phyloP scores from a whole-genome alignment of 176 grass and related monocot species.

The Bothriochloa decipiens region DNA sequence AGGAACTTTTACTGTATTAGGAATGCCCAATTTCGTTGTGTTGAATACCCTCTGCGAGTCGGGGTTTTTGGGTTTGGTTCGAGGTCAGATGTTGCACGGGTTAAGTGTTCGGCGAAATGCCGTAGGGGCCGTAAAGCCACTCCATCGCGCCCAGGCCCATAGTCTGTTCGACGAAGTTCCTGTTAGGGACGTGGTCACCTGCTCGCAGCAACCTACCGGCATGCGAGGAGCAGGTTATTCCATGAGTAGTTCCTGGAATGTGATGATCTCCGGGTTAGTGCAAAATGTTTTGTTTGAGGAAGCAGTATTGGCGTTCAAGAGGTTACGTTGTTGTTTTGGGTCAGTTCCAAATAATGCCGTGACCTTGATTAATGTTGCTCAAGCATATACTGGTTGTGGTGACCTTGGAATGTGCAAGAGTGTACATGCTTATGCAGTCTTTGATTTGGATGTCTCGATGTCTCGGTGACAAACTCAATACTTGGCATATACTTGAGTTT shows the following conservation, averaged over 20 bases:
- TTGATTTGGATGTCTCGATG: slow-evolving; percentile 63
- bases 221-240: slow-evolving; percentile 40
- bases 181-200: slow-evolving; percentile 51
- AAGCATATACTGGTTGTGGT: slow-evolving; percentile 53
- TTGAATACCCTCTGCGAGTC: slow-evolving; percentile 30
- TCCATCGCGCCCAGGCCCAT: background rate
- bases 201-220: slow-evolving; percentile 48
- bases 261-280: slow-evolving; percentile 60
- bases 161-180: slow-evolving; percentile 52
- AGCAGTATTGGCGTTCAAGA: slow-evolving; percentile 60
- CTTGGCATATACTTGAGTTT: slow-evolving; percentile 69
- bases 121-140: background rate
- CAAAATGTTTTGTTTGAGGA: slow-evolving; percentile 66
- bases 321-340: slow-evolving; percentile 43
- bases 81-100: slow-evolving; percentile 35
- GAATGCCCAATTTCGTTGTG: background rate
- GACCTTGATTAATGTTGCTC: slow-evolving; percentile 55
- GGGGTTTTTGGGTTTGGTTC: slow-evolving; percentile 16
- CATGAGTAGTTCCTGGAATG: too few relatives aligned
- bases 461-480: slow-evolving; percentile 56
- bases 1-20: background rate
- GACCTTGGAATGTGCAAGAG: slow-evolving; percentile 55
- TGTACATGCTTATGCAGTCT: slow-evolving; percentile 52
- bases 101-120: slow-evolving; percentile 42
- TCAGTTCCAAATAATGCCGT: slow-evolving; percentile 44